These are phyloP conservation scores for Capsicum baccatum DNA, from an alignment of 257 asterid genomes.

Conservation along the genomic window DNA sequence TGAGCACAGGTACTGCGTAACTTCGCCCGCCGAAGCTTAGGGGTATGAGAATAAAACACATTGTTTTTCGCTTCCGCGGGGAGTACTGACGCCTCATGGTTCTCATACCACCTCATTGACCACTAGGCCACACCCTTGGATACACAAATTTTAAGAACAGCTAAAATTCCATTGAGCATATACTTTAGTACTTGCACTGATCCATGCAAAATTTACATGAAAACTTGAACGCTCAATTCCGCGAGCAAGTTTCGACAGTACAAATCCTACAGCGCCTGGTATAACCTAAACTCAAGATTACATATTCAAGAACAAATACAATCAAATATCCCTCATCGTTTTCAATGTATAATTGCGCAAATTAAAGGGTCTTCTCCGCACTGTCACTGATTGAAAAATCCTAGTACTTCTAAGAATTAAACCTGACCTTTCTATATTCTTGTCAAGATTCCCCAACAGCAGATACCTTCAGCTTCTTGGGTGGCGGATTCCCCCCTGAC, in stretches of 20 bases:
- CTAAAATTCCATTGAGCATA: not conserved
- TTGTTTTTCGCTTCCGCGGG: not conserved
- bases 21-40: too few relatives aligned
- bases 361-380: slow-evolving; percentile 1
- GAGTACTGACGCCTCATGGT: not conserved
- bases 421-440: slow-evolving; percentile 24
- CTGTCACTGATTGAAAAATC: slow-evolving; percentile 5
- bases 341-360: not conserved
- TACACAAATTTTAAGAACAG: not conserved
- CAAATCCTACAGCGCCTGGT: not conserved
- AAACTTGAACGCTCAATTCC: not conserved
- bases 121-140: not conserved
- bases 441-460: slow-evolving; percentile 24
- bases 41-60: too few relatives aligned
- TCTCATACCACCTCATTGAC: not conserved
- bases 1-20: too few relatives aligned
- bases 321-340: slow-evolving; percentile 16
- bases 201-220: slow-evolving; percentile 22
- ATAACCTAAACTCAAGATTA: not conserved
- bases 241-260: not conserved
- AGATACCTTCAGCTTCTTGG: slow-evolving; percentile 47
- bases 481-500: slow-evolving; percentile 61
- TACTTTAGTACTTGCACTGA: not conserved
- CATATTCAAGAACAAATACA: slow-evolving; percentile 8
- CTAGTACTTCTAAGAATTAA: slow-evolving; percentile 4